Evolutionary conservation across 805 yeast genomes (phyloP).

Genomic region (Candida ascalaphidarum): DNA sequence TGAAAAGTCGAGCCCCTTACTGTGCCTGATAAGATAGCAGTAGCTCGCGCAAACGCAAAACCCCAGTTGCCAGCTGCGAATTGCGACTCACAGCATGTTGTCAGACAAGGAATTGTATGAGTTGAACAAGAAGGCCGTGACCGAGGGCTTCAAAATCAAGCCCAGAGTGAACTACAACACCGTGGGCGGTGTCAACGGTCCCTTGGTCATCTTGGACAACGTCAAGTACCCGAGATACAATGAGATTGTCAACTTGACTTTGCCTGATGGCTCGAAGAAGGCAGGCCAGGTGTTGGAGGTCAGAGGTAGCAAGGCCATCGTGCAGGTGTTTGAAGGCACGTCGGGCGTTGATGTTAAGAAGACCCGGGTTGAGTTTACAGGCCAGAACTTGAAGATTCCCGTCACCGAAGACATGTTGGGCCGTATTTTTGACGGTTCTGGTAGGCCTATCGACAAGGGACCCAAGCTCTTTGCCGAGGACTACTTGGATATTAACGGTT

Average conservation of each 20-base stretch:
- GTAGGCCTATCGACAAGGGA: slow-evolving; percentile 96
- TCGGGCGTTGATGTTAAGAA: slow-evolving; percentile 98
- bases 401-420: slow-evolving; percentile 97
- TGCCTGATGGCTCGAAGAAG: slow-evolving; percentile 91
- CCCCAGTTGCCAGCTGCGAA: too few species aligned
- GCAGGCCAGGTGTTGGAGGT: slow-evolving; percentile 99
- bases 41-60: too few species aligned
- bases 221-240: slow-evolving; percentile 63
- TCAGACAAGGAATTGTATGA: slow-evolving; percentile 46
- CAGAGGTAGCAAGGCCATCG: slow-evolving; percentile 93
- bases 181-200: slow-evolving; percentile 98
- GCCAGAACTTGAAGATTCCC: slow-evolving; percentile 84
- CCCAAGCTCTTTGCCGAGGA: slow-evolving; percentile 99
- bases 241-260: slow-evolving; percentile 92
- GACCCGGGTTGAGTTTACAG: slow-evolving; percentile 95
- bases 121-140: slow-evolving; percentile 84
- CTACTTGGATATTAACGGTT: slow-evolving; percentile 95
- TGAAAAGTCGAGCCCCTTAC: too few species aligned
- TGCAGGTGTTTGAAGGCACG: slow-evolving; percentile 98
- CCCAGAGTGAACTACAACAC: slow-evolving; percentile 93
- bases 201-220: slow-evolving; percentile 65
- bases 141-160: slow-evolving; percentile 82
- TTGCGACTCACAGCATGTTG: slow-evolving; percentile 10
- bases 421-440: slow-evolving; percentile 97
- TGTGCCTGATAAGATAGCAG: too few species aligned